phyloP scores from a whole-genome alignment of 164 flowering plant genomes.

The Annona squamosa region DNA sequence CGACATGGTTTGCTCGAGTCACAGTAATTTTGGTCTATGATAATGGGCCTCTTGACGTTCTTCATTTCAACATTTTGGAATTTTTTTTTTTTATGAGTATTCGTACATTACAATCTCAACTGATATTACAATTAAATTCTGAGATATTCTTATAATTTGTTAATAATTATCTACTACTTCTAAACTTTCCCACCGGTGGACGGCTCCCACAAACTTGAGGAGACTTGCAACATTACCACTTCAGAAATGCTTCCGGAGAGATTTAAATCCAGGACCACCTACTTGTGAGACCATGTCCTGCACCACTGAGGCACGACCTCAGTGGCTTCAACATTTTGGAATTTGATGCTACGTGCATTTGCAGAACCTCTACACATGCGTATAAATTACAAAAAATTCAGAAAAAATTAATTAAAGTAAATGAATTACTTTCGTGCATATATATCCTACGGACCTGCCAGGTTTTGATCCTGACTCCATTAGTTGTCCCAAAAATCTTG shows the following conservation, averaged over 20 bases:
- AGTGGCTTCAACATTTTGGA: slow-evolving; percentile 28
- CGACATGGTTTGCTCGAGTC: slow-evolving; percentile 33
- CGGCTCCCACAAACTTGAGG: no score
- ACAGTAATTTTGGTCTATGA: slow-evolving; percentile 48
- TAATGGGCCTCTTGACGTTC: slow-evolving; percentile 42
- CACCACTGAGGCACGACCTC: no score
- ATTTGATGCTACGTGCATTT: slow-evolving; percentile 29
- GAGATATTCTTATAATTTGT: no score
- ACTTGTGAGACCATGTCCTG: no score
- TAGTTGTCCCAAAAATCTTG: slow-evolving; percentile 37
- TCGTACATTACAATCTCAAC: no score
- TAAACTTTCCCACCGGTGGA: no score
- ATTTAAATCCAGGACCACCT: no score
- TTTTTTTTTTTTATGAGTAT: no score
- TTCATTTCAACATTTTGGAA: slow-evolving; percentile 36
- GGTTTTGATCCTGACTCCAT: slow-evolving; percentile 59
- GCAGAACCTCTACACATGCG: slow-evolving; percentile 38
- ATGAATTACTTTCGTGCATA: background rate
- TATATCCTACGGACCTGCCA: slow-evolving; percentile 27
- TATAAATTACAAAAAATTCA: background rate
- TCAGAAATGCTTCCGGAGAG: no score
- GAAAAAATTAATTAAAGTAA: background rate
- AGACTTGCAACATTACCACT: no score
- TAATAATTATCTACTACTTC: no score
- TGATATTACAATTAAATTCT: no score